Evolutionary conservation across 352 stramenopile species (phyloP).

Genomic region (Globisporangium takayamanum): DNA sequence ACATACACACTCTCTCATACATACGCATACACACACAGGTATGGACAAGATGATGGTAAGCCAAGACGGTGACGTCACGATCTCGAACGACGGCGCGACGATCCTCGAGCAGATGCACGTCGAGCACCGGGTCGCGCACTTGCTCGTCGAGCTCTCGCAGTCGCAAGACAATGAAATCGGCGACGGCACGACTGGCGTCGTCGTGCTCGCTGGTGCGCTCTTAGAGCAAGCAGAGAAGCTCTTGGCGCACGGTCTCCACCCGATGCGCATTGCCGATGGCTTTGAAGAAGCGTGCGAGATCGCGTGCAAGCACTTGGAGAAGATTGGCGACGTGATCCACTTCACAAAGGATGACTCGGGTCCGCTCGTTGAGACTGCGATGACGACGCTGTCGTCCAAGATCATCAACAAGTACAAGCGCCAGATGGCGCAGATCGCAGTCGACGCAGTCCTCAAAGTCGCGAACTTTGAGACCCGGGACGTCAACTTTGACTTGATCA

Average conservation of each 20-base stretch:
- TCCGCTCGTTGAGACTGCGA: slow-evolving; percentile 95
- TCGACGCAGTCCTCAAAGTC: slow-evolving; percentile 96
- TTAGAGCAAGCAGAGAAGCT: slow-evolving; percentile 97
- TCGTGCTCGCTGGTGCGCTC: slow-evolving; percentile 96
- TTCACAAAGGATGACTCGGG: slow-evolving; percentile 94
- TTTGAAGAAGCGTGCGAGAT: slow-evolving; percentile 98
- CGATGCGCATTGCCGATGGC: slow-evolving; percentile 97
- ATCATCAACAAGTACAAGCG: slow-evolving; percentile 98
- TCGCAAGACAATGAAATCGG: slow-evolving; percentile 99
- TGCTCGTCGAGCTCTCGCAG: slow-evolving; percentile 98
- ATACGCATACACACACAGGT: slow-evolving; percentile 29
- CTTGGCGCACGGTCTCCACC: slow-evolving; percentile 95
- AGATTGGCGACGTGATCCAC: slow-evolving; percentile 95
- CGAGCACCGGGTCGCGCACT: slow-evolving; percentile 96
- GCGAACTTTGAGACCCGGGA: slow-evolving; percentile 98
- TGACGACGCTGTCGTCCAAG: slow-evolving; percentile 98
- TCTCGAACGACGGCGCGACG: slow-evolving; percentile 99
- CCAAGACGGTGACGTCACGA: slow-evolving; percentile 98
- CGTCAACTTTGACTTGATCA: slow-evolving; percentile 99
- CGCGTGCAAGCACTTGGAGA: slow-evolving; percentile 92
- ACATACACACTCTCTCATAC: neutral
- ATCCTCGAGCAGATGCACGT: slow-evolving; percentile 99
- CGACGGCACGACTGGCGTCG: slow-evolving; percentile 99
- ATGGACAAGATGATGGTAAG: slow-evolving; percentile 99
- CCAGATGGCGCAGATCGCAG: slow-evolving; percentile 99